Percentiles rank a stretch among this genome's conserved stretches.
phyloP scores from a whole-genome alignment of 1,284 basidiomycete genomes.

The Ceratobasidium theobromae region DNA sequence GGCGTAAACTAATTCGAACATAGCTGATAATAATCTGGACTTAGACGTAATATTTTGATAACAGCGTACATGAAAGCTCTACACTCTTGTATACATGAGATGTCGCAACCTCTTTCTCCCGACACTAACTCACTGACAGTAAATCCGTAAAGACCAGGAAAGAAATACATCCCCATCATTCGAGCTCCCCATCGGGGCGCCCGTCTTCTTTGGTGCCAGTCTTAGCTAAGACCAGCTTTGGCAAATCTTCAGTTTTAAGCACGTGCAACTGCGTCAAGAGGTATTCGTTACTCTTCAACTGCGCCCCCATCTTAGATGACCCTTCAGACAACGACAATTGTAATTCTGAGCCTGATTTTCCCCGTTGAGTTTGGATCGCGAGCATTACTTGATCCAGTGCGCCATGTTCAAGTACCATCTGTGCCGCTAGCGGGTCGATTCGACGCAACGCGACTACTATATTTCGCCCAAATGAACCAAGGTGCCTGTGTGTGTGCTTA shows the following conservation, averaged over 20 bases:
- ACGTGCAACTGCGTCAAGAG: background rate
- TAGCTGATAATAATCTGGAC: too few species aligned
- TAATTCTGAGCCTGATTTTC: background rate
- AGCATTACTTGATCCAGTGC: slow-evolving; percentile 14
- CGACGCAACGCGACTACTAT: background rate
- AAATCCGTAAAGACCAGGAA: too few species aligned
- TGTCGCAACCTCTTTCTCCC: too few species aligned
- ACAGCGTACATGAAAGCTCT: too few species aligned
- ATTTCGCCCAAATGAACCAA: slow-evolving; percentile 25
- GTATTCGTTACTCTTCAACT: too few species aligned
- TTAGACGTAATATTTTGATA: too few species aligned
- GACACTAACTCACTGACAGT: too few species aligned
- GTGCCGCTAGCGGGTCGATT: slow-evolving; percentile 4
- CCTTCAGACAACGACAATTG: too few species aligned
- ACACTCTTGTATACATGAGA: too few species aligned
- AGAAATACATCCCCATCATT: too few species aligned
- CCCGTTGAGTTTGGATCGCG: slow-evolving; percentile 1
- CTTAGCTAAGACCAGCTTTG: background rate
- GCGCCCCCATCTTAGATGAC: too few species aligned
- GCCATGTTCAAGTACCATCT: slow-evolving; percentile 10
- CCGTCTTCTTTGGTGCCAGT: background rate
- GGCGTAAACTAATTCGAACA: too few species aligned
- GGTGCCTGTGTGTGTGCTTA: slow-evolving; percentile 12
- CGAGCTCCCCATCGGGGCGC: background rate
- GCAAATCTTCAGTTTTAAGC: slow-evolving; percentile 1